Base-by-base conservation (phyloP, 2,329 filamentous ascomycete genomes). In the Ophiostoma sp. region DNA sequence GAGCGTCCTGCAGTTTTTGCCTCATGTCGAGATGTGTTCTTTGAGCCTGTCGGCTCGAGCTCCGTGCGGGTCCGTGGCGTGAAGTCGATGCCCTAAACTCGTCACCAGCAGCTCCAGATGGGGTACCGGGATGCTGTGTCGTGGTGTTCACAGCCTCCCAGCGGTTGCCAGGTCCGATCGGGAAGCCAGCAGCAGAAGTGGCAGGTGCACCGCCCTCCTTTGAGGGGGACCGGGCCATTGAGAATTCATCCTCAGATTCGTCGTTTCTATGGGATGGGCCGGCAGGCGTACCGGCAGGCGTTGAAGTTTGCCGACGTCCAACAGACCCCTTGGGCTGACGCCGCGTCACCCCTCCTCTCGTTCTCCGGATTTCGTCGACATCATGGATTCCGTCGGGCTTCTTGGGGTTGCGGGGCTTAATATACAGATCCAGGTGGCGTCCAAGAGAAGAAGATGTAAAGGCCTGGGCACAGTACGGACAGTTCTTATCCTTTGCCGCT, bases 391-490 rank as follows among this genome's bases (percentile, higher is more conserved):
- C 93, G 79, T 98, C 94, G 6, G 90, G 81, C 1, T 89, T 84
- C 78, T 93, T 95, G 1, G 94, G 92, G 77, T 97, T 97, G 80
- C 93, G 96, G 69, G 93, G 89, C 76, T 93, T 93, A 75, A 97
- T 93, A 78, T 96, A 97, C 52, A 97, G 86, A 77, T 98, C 94
- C 73, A 97, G 88, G 79, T 98, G 94, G 63, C 94, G 89, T 65
- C 94, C 94, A 67, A 98, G 86, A 2, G 92, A 96, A 16, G 93
- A 97, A 1, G 93, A 97, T 16, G 94, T 97, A 76, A 97, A 98
- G 6, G 89, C 84, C 77, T 97, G 92, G 64, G 87, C 84, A 78
- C 94, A 98, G 80, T 92, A 98, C 47, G 89, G 91, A 77, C 94
- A 97, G 72, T 83, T 88, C 76, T 91, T 92, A 80, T 98, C 93